These are phyloP conservation scores for Leccinum rimulosum DNA, from an alignment of 768 basidiomycete species.

Conservation along the genomic window DNA sequence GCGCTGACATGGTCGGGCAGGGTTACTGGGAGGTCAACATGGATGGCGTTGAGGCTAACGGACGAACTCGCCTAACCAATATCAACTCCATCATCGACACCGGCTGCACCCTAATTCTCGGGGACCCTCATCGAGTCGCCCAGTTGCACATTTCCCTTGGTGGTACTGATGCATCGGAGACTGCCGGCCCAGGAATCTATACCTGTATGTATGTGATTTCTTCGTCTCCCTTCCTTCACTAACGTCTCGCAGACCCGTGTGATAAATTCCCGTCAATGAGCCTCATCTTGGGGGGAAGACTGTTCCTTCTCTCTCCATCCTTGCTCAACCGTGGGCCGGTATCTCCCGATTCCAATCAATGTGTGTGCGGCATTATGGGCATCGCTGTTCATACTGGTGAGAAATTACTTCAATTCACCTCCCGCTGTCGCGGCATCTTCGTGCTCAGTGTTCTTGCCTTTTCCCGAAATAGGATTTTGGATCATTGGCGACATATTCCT, in stretches of 20 bases:
- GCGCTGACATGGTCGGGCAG: conserved; percentile 1
- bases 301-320: background rate
- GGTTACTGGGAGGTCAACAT: conserved; percentile 21
- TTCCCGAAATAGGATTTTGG: background rate
- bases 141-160: conserved; percentile 23
- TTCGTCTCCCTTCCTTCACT: background rate
- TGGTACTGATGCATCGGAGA: conserved; percentile 20
- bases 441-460: background rate
- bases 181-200: conserved; percentile 30
- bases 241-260: background rate
- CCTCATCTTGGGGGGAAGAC: background rate
- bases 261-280: background rate
- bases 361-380: background rate
- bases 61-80: too few species aligned
- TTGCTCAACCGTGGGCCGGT: background rate
- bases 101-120: conserved; percentile 19
- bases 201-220: conserved; percentile 16
- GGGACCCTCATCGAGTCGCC: conserved; percentile 6
- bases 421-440: background rate
- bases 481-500: background rate
- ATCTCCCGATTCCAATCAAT: background rate
- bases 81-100: conserved; percentile 16
- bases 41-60: conserved; percentile 2
- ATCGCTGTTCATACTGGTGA: background rate
- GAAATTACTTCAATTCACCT: background rate